Base-by-base conservation (phyloP, 441 rosid genomes). In the Adansonia rubrostipa region DNA sequence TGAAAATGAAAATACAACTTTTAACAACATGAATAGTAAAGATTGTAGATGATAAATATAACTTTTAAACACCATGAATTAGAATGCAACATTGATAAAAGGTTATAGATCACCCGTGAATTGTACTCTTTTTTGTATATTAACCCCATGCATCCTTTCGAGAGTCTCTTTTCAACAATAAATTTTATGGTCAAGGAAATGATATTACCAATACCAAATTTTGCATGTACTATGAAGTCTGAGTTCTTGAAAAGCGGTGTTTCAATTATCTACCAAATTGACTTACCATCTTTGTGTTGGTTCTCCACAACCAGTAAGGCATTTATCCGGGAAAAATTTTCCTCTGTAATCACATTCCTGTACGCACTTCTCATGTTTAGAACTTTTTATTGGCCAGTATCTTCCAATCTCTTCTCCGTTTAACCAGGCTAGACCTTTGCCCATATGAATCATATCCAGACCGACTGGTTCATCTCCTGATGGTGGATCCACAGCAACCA, bases 361-460 rank as follows among this genome's bases (percentile, higher is more conserved):
- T 54, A 85, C 89, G 33, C 98, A 93, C 11, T 87, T 82, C 9
- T 80, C 92, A 53, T 86, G 83, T 14, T 77, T 66, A 61, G 86
- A 82, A 80, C 87, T 90, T 70, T 80, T 79, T 79, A 89, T 86
- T 3, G 92, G 94, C 95, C 94, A 96, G 82, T 89, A 96, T 86
- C 97, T 92, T 80, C 99, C 99, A 61, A 96, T 93, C 82, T 90
- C 91, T 88, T 94, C 94, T 6, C 99, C 98, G 51, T 96, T 94
- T 85, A 96, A 83, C 99, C 99, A 94, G 54, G 98, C 98, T 82
- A 89, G 88, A 51, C 98, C 99, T 89, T 96, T 96, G 58, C 99
- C 98, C 98, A 94, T 91, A 73, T 87, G 82, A 68, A 93, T 71
- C 99, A 96, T 93, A 80, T 96, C 99, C 64, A 94, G 80, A 76